Conservation (phyloP, 192 early-diverging fungal genomes). For the Phlyctochytrium planicorne region DNA sequence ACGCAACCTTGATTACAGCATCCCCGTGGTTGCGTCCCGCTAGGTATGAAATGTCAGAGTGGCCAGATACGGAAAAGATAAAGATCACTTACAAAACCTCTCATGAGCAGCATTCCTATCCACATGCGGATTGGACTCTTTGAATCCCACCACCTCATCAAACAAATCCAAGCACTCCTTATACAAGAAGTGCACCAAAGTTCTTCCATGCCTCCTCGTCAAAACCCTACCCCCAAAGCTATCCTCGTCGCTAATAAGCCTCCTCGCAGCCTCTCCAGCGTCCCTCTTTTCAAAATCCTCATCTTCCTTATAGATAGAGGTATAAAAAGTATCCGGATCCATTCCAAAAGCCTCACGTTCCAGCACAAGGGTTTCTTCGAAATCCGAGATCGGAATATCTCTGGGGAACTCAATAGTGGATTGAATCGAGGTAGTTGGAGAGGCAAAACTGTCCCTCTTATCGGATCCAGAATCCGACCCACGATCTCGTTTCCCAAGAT, state of each 20-base stretch:
- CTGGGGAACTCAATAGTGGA: not conserved
- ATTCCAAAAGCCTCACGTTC: not conserved
- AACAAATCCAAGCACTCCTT: constrained; percentile 18
- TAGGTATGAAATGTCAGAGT: not conserved
- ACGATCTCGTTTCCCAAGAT: no score
- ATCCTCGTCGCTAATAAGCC: not conserved
- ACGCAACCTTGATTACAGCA: constrained; percentile 36
- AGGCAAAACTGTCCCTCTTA: no score
- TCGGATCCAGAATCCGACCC: no score
- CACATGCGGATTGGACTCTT: not conserved
- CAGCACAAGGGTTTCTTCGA: not conserved
- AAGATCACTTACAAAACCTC: constrained; percentile 12
- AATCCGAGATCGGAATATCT: not conserved
- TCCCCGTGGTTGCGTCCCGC: constrained; percentile 18
- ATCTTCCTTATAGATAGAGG: not conserved
- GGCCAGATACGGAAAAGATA: not conserved
- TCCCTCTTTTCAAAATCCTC: not conserved
- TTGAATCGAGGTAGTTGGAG: not conserved
- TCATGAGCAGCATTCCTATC: not conserved
- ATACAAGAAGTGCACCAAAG: constrained; percentile 21
- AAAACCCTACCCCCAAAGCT: not conserved
- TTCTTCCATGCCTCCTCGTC: constrained; percentile 5
- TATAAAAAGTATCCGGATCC: not conserved
- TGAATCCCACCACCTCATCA: constrained; percentile 16
- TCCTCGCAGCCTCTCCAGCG: not conserved